These are phyloP conservation scores for Salix caprea DNA, from an alignment of 345 rosid species.

Conservation along the genomic window DNA sequence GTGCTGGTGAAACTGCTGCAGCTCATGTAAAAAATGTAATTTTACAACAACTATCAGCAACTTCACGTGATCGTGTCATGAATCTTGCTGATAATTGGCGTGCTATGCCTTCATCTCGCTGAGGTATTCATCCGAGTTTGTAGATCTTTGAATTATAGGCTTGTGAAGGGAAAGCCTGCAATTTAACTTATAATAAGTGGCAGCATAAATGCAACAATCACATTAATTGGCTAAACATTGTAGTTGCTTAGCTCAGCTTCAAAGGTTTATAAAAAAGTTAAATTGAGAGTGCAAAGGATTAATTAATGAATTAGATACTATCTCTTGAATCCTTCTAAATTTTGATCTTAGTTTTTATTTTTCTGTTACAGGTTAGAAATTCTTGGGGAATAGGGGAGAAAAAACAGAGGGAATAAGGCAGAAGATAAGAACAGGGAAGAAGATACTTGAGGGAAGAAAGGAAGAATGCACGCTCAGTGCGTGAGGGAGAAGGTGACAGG, in stretches of 20 bases:
- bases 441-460: no score
- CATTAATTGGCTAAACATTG: neutral
- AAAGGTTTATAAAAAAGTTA: no score
- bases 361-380: no score
- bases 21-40: conserved; percentile 60
- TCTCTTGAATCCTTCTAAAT: neutral
- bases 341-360: neutral
- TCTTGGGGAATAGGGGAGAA: no score
- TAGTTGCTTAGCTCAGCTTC: no score
- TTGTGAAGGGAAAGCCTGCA: no score
- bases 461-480: no score
- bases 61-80: conserved; percentile 49
- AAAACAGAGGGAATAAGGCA: no score
- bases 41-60: conserved; percentile 59
- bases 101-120: conserved; percentile 20
- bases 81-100: conserved; percentile 60
- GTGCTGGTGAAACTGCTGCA: conserved; percentile 78
- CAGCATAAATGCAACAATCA: neutral
- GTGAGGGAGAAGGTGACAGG: no score
- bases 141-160: neutral
- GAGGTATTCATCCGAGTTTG: conserved; percentile 1
- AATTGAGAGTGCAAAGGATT: neutral
- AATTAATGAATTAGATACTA: no score
- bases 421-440: no score
- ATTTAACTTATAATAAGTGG: neutral